Percentiles rank a stretch among this genome's conserved stretches.
phyloP scores from a whole-genome alignment of 2,329 filamentous ascomycete genomes.

The Drechmeria coniospora region DNA sequence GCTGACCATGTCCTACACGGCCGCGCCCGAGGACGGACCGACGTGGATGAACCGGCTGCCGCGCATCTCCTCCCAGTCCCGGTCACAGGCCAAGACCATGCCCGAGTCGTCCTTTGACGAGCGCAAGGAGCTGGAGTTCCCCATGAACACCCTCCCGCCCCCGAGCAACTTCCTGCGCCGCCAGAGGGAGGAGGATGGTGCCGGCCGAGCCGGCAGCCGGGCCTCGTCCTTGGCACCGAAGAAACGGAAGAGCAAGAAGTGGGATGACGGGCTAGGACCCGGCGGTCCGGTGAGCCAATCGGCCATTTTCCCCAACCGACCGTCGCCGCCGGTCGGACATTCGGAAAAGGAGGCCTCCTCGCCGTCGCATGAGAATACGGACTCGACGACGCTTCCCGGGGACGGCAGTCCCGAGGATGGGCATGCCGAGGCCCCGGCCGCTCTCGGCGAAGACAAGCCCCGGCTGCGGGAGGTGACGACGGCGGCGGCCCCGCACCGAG shows the following conservation, averaged over 20 bases:
- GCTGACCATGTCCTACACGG: conserved; percentile 91
- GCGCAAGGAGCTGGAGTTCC: conserved; percentile 41
- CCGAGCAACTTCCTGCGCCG: conserved; percentile 68
- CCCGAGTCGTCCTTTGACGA: conserved; percentile 62
- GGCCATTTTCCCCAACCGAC: conserved; percentile 60
- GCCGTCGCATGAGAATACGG: conserved; percentile 14
- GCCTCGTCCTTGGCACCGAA: conserved; percentile 44
- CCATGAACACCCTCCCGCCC: conserved; percentile 57
- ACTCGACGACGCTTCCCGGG: conserved; percentile 16
- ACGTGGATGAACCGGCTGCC: conserved; percentile 93
- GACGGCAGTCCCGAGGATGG: conserved; percentile 19
- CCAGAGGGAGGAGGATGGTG: conserved; percentile 59
- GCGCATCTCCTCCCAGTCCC: conserved; percentile 47
- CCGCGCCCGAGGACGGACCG: conserved; percentile 72
- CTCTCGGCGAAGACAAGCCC: too few species aligned
- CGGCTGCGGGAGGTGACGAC: neutral
- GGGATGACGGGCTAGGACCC: conserved; percentile 56
- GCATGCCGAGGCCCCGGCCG: too few species aligned
- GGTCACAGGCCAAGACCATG: conserved; percentile 73
- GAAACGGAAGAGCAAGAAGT: conserved; percentile 49
- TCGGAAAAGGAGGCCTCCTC: conserved; percentile 16
- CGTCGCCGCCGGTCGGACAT: conserved; percentile 10
- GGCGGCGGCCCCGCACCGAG: conserved; percentile 3
- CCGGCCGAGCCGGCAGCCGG: conserved; percentile 37
- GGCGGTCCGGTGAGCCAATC: conserved; percentile 84